Percentiles rank a stretch among this genome's conserved stretches.
These are phyloP conservation scores for Candida insectalens DNA, from an alignment of 805 yeast genomes.

Conservation along the genomic window DNA sequence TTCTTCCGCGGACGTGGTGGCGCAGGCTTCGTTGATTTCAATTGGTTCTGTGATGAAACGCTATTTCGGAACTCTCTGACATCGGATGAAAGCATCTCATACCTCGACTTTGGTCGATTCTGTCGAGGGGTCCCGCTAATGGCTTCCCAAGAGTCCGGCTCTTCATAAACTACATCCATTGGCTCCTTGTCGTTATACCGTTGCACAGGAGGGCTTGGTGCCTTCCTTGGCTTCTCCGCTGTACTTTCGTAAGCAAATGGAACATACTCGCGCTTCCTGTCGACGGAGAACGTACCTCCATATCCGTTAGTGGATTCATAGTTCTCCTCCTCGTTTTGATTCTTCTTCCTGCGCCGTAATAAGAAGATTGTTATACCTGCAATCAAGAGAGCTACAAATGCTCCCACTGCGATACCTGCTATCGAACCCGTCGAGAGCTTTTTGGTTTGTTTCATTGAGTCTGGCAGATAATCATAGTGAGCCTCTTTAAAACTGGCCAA, in stretches of 20 bases:
- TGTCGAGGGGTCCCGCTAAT: background rate
- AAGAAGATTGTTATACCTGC: slow-evolving; percentile 7
- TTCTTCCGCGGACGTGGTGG: slow-evolving; percentile 9
- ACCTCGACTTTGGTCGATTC: background rate
- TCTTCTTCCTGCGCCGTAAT: slow-evolving; percentile 7
- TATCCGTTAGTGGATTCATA: background rate
- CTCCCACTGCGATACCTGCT: slow-evolving; percentile 23
- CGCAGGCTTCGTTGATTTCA: slow-evolving; percentile 9
- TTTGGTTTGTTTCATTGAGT: background rate
- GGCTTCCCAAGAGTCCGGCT: background rate
- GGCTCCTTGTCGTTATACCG: too few relatives aligned
- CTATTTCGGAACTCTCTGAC: background rate
- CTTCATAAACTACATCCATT: background rate
- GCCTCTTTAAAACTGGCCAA: slow-evolving; percentile 8
- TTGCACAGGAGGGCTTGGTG: background rate
- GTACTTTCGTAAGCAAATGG: background rate
- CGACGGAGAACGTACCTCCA: slow-evolving; percentile 3
- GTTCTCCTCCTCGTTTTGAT: background rate
- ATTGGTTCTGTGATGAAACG: background rate
- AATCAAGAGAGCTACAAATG: slow-evolving; percentile 7
- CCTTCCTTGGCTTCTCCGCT: background rate
- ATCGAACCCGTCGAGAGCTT: slow-evolving; percentile 13
- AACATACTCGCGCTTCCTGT: slow-evolving; percentile 1
- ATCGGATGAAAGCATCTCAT: background rate
- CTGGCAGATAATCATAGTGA: slow-evolving; percentile 4